These are phyloP conservation scores for Lachancea nothofagi DNA, from an alignment of 805 yeast genomes.

Conservation along the genomic window DNA sequence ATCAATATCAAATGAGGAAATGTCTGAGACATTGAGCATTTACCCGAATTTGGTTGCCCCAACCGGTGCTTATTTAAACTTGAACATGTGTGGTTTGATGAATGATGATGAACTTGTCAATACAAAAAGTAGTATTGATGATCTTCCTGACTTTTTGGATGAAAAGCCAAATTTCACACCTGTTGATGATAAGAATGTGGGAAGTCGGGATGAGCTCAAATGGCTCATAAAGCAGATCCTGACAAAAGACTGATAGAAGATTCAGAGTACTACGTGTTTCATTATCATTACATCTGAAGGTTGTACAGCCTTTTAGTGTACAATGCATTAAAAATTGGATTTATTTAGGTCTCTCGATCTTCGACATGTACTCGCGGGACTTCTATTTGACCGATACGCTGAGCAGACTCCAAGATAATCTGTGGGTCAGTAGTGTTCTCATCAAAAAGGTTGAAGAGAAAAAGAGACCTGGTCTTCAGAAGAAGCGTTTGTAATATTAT, in stretches of 20 bases:
- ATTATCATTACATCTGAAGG: neutral
- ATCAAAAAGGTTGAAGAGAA: conserved; percentile 29
- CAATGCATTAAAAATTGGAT: neutral
- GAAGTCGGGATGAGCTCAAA: conserved; percentile 61
- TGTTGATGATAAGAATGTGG: conserved; percentile 39
- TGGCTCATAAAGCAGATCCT: conserved; percentile 67
- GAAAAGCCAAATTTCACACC: conserved; percentile 33
- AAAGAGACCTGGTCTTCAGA: conserved; percentile 35
- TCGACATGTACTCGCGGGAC: conserved; percentile 5
- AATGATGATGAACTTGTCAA: conserved; percentile 48
- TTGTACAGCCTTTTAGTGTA: neutral
- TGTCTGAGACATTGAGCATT: conserved; percentile 56
- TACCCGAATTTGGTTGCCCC: conserved; percentile 67
- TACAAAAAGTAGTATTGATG: conserved; percentile 32
- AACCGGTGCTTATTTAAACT: conserved; percentile 50
- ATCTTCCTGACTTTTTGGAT: conserved; percentile 28
- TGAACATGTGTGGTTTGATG: conserved; percentile 44
- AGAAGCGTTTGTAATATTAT: conserved; percentile 27
- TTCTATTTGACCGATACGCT: conserved; percentile 16
- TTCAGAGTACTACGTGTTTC: neutral
- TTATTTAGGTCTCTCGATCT: conserved; percentile 8
- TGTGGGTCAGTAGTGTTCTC: conserved; percentile 15
- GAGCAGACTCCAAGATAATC: conserved; percentile 16
- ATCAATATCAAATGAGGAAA: conserved; percentile 57
- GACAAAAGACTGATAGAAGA: conserved; percentile 28